Base-by-base conservation (phyloP, 495 filamentous ascomycete genomes). In the Lophiostoma macrostomum region DNA sequence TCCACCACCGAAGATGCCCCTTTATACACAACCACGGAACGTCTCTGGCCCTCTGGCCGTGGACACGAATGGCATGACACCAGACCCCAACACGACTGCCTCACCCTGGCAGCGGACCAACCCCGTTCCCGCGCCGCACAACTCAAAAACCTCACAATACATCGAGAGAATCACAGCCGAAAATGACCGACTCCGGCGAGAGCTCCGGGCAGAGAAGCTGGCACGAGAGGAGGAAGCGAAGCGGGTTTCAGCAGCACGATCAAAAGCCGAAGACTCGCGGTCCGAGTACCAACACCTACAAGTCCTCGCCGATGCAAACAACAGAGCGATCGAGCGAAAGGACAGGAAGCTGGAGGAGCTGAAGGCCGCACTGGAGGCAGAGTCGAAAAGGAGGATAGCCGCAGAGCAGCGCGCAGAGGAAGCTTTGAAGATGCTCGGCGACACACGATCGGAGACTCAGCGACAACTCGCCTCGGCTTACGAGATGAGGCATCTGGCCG, bases 321-420 rank as follows among this genome's bases (percentile, higher is more conserved):
- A 44, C 13, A 27, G 56, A 18, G 47, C 56, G 2, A 40, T 64
- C 8, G 60, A 64, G 27, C 38, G 60, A 13, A 64, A 60, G 39
- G 60, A 64, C 22, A 43, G 60, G 25, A 64, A 64, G 28, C 11
- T 64, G 4, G 56, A 56, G 8, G 60, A 64, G 25, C 35, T 64
- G 30, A 56, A 53, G 38, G 56, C 60, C n/a, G 28, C 50, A 1
- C 48, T 64, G 20, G 60, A 64, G 8, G 22, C 29, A 8, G 60
- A 64, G 31, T 7, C 40, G 20, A 35, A 49, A 30, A 24, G 60
- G n/a, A 38, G 60, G 18, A 52, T 42, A 19, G 38, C 32, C 0
- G 60, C 60, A 1, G 60, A 64, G 40, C 31, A 55, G 28, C 28
- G 60, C 18, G 60, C 56, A 11, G 56, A 41, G 7, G 56, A 56